Percentiles rank a stretch among this genome's conserved stretches.
These are phyloP conservation scores for Cystofilobasidium capitatum DNA, from an alignment of 768 basidiomycete species.

Conservation along the genomic window DNA sequence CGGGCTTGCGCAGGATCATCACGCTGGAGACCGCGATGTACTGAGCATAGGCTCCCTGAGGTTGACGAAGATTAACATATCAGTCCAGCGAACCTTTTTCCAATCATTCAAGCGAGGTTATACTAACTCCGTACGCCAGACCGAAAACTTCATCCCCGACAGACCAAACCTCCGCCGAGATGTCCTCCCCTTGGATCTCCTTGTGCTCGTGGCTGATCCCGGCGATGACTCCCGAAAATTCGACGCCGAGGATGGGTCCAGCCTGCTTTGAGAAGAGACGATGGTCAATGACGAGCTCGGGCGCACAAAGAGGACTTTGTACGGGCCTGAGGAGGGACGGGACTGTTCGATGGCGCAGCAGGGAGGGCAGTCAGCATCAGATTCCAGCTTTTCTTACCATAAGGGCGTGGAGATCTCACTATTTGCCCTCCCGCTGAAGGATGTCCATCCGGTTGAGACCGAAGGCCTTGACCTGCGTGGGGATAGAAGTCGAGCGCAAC, in stretches of 20 bases:
- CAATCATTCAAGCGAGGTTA: not conserved
- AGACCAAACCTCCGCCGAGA: slow-evolving; percentile 44
- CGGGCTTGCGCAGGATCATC: slow-evolving; percentile 65
- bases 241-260: slow-evolving; percentile 69
- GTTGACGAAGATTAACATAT: not conserved
- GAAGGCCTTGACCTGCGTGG: not conserved
- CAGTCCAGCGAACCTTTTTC: not conserved
- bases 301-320: too few species aligned
- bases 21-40: slow-evolving; percentile 60
- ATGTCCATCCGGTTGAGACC: slow-evolving; percentile 83
- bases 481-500: too few species aligned
- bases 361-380: not conserved
- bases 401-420: not conserved
- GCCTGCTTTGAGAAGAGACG: too few species aligned
- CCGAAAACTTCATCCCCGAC: slow-evolving; percentile 67
- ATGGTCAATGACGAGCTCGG: too few species aligned
- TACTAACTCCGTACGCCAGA: slow-evolving; percentile 63
- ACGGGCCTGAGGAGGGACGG: too few species aligned
- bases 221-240: slow-evolving; percentile 64
- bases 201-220: slow-evolving; percentile 49
- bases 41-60: slow-evolving; percentile 85
- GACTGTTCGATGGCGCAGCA: too few species aligned
- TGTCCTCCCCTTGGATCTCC: not conserved
- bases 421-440: slow-evolving; percentile 48
- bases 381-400: not conserved